Conservation (phyloP, 208 protist genomes). For the Leishmania aethiopica region DNA sequence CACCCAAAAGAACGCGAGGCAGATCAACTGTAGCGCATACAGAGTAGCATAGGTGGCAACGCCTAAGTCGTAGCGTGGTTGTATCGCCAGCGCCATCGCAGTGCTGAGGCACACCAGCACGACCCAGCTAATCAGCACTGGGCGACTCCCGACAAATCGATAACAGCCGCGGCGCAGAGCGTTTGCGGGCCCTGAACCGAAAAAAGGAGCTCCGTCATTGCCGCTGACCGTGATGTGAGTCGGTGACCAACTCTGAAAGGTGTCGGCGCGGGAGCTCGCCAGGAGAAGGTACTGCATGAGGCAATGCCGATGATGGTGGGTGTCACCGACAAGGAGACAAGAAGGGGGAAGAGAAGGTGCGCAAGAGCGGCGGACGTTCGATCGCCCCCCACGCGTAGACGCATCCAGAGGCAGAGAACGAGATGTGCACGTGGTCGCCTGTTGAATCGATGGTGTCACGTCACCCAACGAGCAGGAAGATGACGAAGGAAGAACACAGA, state of each 20-base stretch:
- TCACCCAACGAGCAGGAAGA: neutral
- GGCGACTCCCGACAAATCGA: conserved; percentile 1
- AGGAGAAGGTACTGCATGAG: conserved; percentile 28
- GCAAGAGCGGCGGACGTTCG: neutral
- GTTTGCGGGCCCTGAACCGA: neutral
- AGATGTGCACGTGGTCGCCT: neutral
- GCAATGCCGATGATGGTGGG: neutral
- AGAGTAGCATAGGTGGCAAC: conserved; percentile 23
- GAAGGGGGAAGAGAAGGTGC: neutral
- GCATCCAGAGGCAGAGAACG: neutral
- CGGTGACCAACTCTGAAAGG: conserved; percentile 25
- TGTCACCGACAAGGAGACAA: neutral
- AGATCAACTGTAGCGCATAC: conserved; percentile 32
- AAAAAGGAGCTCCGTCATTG: conserved; percentile 10
- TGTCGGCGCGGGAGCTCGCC: neutral
- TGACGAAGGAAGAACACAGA: neutral
- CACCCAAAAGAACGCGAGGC: conserved; percentile 54
- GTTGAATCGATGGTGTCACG: neutral
- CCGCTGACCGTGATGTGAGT: neutral
- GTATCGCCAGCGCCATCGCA: conserved; percentile 35
- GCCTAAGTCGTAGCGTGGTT: conserved; percentile 44
- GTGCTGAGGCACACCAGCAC: conserved; percentile 34
- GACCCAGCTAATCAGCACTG: conserved; percentile 30
- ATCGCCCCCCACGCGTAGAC: neutral
- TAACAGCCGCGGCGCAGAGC: conserved; percentile 13